These are phyloP conservation scores for Maudiozyma saulgeensis DNA, from an alignment of 805 yeast genomes.

Conservation along the genomic window DNA sequence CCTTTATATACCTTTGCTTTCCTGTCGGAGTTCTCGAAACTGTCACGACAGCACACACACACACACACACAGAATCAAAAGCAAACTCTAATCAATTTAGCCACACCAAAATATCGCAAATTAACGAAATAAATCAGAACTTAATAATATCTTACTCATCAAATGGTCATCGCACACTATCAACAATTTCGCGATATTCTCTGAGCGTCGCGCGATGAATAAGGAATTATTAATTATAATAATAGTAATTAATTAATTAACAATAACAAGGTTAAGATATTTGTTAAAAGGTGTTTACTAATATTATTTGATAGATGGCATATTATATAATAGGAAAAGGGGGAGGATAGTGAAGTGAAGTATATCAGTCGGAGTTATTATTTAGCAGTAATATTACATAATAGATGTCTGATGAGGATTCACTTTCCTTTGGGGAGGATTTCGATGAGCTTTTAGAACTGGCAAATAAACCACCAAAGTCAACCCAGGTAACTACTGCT, in stretches of 20 bases:
- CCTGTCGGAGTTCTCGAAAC: too few relatives aligned
- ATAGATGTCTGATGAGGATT: not conserved
- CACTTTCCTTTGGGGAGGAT: conserved; percentile 22
- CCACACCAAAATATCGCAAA: not conserved
- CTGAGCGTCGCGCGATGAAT: not conserved
- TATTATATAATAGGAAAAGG: not conserved
- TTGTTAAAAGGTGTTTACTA: too few relatives aligned
- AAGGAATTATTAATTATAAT: not conserved
- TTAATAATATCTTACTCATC: too few relatives aligned
- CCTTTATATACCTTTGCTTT: too few relatives aligned
- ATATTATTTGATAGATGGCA: not conserved
- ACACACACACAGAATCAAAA: too few relatives aligned
- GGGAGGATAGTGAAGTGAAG: too few relatives aligned
- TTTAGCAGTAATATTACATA: too few relatives aligned
- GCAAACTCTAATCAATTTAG: too few relatives aligned
- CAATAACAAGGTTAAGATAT: not conserved
- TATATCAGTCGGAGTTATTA: too few relatives aligned
- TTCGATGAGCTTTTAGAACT: conserved; percentile 41
- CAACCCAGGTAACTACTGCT: conserved; percentile 1
- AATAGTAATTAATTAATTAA: not conserved
- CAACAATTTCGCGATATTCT: not conserved
- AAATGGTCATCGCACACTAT: not conserved
- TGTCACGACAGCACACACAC: too few relatives aligned
- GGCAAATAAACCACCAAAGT: conserved; percentile 32
- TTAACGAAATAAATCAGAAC: too few relatives aligned